phyloP scores from a whole-genome alignment of 257 asterid species.

The Eucommia ulmoides region DNA sequence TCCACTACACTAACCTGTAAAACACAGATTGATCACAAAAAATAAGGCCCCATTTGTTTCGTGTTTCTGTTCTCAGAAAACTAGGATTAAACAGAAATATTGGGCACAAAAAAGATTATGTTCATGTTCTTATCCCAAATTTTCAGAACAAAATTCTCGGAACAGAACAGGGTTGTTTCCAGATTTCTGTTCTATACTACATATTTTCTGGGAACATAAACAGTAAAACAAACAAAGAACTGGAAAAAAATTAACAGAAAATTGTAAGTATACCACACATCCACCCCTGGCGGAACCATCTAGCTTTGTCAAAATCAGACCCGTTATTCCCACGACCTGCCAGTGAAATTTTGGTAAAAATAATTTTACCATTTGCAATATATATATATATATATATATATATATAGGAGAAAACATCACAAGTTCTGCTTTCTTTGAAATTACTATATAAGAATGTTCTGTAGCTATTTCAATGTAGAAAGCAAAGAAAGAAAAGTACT shows the following conservation, averaged over 20 bases:
- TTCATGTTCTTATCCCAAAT: too few species aligned
- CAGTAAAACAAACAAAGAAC: neutral
- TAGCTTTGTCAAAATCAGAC: conserved; percentile 84
- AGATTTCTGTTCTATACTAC: too few species aligned
- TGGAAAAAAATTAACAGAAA: neutral
- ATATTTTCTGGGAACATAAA: too few species aligned
- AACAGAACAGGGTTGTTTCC: too few species aligned
- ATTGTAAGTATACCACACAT: conserved; percentile 55
- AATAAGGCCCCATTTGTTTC: neutral
- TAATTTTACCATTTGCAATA: neutral
- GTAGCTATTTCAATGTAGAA: neutral
- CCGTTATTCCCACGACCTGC: conserved; percentile 98
- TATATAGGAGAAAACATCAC: neutral
- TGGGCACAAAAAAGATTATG: too few species aligned
- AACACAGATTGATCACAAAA: neutral
- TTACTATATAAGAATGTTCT: neutral
- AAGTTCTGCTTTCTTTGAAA: neutral
- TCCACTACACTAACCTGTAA: conserved; percentile 90
- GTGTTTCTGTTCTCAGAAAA: too few species aligned
- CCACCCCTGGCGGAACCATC: conserved; percentile 99
- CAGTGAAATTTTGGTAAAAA: neutral
- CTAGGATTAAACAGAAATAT: too few species aligned
- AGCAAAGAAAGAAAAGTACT: conserved; percentile 9
- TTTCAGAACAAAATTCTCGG: neutral
- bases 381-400: neutral